Evolutionary conservation across 2,329 filamentous ascomycete genomes (phyloP), one percentile per base, ranked within the genome.

Genomic region (Periconia sp.): DNA sequence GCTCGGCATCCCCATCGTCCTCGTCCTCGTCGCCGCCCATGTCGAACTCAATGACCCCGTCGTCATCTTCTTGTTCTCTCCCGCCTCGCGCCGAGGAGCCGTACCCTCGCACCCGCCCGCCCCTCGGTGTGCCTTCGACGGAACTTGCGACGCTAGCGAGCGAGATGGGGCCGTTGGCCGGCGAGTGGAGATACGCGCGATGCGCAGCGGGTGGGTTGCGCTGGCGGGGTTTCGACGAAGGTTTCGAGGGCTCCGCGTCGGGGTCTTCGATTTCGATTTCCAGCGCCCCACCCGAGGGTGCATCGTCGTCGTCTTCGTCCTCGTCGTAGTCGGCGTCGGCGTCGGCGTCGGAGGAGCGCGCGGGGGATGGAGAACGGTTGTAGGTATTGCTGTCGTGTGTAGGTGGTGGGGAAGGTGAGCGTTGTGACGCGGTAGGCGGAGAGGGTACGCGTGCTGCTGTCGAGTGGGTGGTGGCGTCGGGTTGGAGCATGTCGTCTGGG

Each of bases 61-160:
- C 70, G 3, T 69, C 70, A 3, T 69, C 61, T 6, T 74, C 66
- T 18, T 27, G 23, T 8, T 27, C 23, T 27, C 23, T 27, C 23
- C 23, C 8, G 33, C 11, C 15, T 3, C 11, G 43, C 7, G 23
- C 23, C 23, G 23, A 3, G 3, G 23, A 3, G 5, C 23, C 23
- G 23, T 27, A 27, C 23, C 19, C 19, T n/a, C 15, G 27, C n/a
- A n/a, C 17, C 3, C 43, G 27, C 2, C 30, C 45, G 46, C 1
- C 57, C 53, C 6, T 63, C 60, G 71, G 68, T 10, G 62, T 64
- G 15, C 66, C 66, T 41, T 65, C 62, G 3, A 57, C 64, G 45
- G 65, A 76, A 52, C 68, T 77, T 8, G 76, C 75, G 1, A 76
- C 77, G 54, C 73, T 76, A 15, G 72, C 73, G 37, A 79, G 66